Conservation (phyloP, 2,329 filamentous ascomycete genomes). For the Colletotrichum spinosum region DNA sequence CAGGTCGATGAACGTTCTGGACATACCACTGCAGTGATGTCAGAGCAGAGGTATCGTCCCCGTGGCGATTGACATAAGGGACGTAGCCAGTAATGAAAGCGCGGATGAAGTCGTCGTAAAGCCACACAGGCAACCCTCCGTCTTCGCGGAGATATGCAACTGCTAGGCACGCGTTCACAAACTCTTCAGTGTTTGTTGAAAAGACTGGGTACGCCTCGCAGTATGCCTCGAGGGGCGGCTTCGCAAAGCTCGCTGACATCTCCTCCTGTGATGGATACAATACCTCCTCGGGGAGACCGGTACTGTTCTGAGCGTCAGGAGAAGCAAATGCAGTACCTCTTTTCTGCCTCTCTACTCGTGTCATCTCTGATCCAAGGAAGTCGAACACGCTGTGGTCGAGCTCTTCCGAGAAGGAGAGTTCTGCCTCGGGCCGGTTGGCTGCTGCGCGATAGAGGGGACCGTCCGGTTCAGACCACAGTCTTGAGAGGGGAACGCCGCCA, state of each 20-base stretch:
- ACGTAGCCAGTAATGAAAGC: conserved; percentile 56
- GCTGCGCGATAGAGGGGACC: conserved; percentile 20
- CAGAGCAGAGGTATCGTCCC: conserved; percentile 38
- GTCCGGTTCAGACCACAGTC: conserved; percentile 26
- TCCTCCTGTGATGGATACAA: neutral
- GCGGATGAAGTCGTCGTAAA: conserved; percentile 66
- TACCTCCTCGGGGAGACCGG: neutral
- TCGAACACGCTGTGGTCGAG: conserved; percentile 9
- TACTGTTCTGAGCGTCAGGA: no score
- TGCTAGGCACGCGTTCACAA: conserved; percentile 58
- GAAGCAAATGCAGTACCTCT: neutral
- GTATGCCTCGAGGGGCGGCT: conserved; percentile 54
- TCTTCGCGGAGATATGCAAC: conserved; percentile 52
- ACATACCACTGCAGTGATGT: conserved; percentile 55
- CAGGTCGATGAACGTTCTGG: conserved; percentile 37
- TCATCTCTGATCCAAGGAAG: conserved; percentile 9
- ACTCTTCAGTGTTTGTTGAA: conserved; percentile 51
- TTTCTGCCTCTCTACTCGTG: conserved; percentile 1
- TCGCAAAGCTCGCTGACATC: conserved; percentile 5
- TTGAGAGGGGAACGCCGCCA: conserved; percentile 15
- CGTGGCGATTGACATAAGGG: conserved; percentile 50
- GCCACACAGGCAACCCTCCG: conserved; percentile 51
- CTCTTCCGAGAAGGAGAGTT: conserved; percentile 24
- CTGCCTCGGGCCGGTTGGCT: conserved; percentile 1
- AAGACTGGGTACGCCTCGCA: conserved; percentile 56